Evolutionary conservation across 2,329 filamentous ascomycete genomes (phyloP), one percentile per base, ranked within the genome.

Genomic region (Microdochium trichocladiopsis): DNA sequence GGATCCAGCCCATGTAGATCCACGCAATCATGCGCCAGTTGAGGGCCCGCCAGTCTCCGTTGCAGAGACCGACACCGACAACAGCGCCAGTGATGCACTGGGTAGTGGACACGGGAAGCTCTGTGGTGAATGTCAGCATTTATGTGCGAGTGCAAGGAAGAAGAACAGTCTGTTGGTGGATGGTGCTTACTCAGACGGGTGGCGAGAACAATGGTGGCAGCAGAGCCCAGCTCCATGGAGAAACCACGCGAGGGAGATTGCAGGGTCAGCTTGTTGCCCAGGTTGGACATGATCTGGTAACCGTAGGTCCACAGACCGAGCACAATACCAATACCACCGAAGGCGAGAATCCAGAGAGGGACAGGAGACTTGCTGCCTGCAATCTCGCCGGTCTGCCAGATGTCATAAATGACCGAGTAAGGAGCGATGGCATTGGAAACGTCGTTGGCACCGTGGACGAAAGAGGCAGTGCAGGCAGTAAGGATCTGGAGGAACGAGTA

Each of bases 391-490:
- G 70, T 73, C 28, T 69, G 60, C 79, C 81, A 87, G 56, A 84
- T 78, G 55, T 79, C 69, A 67, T 75, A 87, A 60, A 86, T 80
- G 50, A 80, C 78, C 2, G 83, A 79, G 61, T 80, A 84, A 1
- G 83, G 83, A 0, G 82, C 82, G 51, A 84, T 76, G 25, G 82
- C 80, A 62, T 76, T 65, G 37, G 9, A 33, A 21, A 87, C 79
- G 55, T 87, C 84, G 64, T 87, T 87, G 58, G 82, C 81, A 23
- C 84, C 84, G 68, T 87, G 83, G 2, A 79, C 78, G 56, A 86
- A 85, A 3, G 81, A 84, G 14, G 82, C 79, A 28, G 82, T 80
- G 57, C 78, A 77, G 10, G 83, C 82, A 4, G 82, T 82, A 68
- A 82, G 72, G 59, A 83, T 66, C 58, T 83, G 80, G 25, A 82